Conservation (phyloP, 176 grass and related monocot genomes). For the Zizania latifolia region DNA sequence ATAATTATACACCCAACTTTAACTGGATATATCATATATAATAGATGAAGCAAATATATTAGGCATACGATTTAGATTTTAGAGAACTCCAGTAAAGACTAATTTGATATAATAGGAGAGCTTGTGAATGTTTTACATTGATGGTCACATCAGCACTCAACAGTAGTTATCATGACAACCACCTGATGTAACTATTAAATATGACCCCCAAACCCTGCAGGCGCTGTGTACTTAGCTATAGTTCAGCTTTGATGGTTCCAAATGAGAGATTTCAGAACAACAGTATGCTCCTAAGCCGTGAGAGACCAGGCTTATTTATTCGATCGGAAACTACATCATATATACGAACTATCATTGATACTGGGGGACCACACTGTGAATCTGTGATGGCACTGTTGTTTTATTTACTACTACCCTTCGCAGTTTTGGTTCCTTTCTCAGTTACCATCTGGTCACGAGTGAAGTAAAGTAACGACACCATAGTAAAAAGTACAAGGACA, state of each 20-base stretch:
- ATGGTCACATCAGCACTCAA: not conserved
- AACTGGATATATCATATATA: not conserved
- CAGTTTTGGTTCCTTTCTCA: not conserved
- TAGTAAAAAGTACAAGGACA: not conserved
- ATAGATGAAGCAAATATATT: not conserved
- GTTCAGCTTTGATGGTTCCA: conserved; percentile 25
- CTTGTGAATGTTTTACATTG: not conserved
- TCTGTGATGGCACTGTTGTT: conserved; percentile 11
- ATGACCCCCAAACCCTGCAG: conserved; percentile 10
- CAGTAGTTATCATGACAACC: not conserved
- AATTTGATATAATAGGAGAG: not conserved
- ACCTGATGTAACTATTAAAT: conserved; percentile 15
- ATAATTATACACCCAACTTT: not conserved
- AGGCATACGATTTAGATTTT: not conserved
- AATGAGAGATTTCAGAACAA: conserved; percentile 11
- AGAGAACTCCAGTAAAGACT: not conserved
- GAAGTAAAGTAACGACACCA: not conserved
- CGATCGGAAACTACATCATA: conserved; percentile 35
- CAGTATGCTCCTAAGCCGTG: not conserved
- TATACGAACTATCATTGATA: conserved; percentile 5
- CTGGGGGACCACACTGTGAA: not conserved
- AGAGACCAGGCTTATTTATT: conserved; percentile 21
- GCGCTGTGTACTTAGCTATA: conserved; percentile 21
- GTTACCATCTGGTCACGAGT: not conserved
- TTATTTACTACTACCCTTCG: not conserved